Conservation (phyloP, 1,284 basidiomycete species). For the Fomitopsis schrenkii region DNA sequence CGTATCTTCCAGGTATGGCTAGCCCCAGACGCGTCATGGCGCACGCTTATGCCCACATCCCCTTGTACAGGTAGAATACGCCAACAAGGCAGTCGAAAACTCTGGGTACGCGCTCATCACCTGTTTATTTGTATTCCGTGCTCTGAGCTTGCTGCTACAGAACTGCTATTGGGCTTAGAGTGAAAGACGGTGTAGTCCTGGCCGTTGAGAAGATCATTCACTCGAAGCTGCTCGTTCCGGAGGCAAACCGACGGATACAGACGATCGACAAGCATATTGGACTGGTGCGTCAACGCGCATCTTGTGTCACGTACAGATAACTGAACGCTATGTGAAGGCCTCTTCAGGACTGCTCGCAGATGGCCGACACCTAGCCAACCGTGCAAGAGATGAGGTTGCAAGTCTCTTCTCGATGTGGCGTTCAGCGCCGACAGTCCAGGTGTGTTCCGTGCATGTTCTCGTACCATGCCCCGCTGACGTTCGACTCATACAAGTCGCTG, state of each 20-base stretch:
- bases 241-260: constrained; percentile 90
- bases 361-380: constrained; percentile 84
- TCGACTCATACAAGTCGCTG: constrained; percentile 49
- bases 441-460: constrained; percentile 26
- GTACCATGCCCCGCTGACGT: constrained; percentile 1
- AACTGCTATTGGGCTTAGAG: constrained; percentile 87
- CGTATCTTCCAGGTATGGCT: constrained; percentile 88
- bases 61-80: constrained; percentile 84
- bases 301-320: neutral
- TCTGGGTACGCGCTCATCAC: constrained; percentile 62
- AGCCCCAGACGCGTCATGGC: constrained; percentile 12
- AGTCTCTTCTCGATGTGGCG: constrained; percentile 77
- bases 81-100: constrained; percentile 97
- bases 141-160: constrained; percentile 34
- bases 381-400: constrained; percentile 83
- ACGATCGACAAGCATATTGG: constrained; percentile 93
- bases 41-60: constrained; percentile 1
- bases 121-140: neutral
- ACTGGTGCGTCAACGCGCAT: constrained; percentile 45
- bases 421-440: constrained; percentile 79
- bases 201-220: constrained; percentile 98
- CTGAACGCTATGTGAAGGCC: constrained; percentile 48
- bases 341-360: constrained; percentile 94
- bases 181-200: constrained; percentile 91
- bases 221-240: constrained; percentile 94